These are phyloP conservation scores for Fusarium sp. DNA, from an alignment of 2,329 filamentous ascomycete species.

Conservation along the genomic window DNA sequence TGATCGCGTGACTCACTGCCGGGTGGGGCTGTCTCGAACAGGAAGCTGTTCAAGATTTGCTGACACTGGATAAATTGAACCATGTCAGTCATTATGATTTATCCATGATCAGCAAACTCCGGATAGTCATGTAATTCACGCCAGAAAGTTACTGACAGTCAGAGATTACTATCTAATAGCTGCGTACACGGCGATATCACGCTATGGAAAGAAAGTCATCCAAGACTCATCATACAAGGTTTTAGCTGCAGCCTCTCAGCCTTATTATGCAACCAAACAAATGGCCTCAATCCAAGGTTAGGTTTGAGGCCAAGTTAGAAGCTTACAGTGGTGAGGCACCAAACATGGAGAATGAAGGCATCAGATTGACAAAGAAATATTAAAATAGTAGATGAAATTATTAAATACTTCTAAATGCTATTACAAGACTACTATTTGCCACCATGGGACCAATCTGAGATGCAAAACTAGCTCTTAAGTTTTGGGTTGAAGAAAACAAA, in stretches of 20 bases:
- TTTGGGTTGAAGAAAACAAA: neutral
- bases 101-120: neutral
- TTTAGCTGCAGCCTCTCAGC: too few species aligned
- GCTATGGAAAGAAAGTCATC: too few species aligned
- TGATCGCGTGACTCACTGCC: constrained; percentile 13
- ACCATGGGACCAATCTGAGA: neutral
- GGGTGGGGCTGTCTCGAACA: neutral
- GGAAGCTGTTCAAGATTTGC: neutral
- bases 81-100: neutral
- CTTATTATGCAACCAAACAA: neutral
- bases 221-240: neutral
- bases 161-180: neutral
- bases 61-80: neutral
- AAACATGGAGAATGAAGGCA: neutral
- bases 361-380: fast-evolving
- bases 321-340: fast-evolving
- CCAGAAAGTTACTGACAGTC: constrained; percentile 4
- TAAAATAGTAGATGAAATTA: neutral
- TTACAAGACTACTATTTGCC: neutral
- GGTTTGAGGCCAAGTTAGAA: neutral
- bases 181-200: neutral
- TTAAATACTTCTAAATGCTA: neutral
- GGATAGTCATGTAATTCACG: neutral
- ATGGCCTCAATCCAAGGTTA: too few species aligned
- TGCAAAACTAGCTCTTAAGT: neutral